A percentile compares a stretch with the other conserved stretches of the same genome.
phyloP scores from a whole-genome alignment of 2,329 filamentous ascomycete species.

The Diaporthe helianthi region DNA sequence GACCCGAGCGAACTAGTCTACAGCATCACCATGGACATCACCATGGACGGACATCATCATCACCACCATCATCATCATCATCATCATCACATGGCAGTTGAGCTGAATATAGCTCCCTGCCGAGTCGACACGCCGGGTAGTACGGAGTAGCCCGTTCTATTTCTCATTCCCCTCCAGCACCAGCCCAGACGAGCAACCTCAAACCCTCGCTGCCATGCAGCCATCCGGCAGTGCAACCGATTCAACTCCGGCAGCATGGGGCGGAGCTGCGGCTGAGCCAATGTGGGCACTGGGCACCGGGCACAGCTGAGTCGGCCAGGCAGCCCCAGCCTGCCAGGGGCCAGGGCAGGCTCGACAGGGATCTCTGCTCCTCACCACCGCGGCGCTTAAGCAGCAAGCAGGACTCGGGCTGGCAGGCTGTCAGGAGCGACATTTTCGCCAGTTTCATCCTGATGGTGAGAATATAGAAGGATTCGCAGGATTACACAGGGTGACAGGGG shows the following conservation, averaged over 20 bases:
- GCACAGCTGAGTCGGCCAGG: slow-evolving; percentile 22
- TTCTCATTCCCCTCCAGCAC: not conserved
- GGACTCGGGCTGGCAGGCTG: no score
- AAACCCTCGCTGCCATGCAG: not conserved
- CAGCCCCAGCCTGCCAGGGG: no score
- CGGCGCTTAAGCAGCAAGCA: slow-evolving; percentile 18
- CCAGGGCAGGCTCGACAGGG: slow-evolving; percentile 6
- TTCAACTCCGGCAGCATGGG: not conserved
- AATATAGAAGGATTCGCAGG: slow-evolving; percentile 8
- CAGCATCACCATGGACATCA: not conserved
- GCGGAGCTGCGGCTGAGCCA: slow-evolving; percentile 26
- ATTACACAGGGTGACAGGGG: not conserved
- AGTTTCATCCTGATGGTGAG: not conserved
- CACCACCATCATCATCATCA: not conserved
- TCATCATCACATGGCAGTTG: not conserved
- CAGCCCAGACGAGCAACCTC: not conserved
- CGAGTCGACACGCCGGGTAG: not conserved
- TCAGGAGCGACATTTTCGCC: slow-evolving; percentile 8
- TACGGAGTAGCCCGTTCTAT: slow-evolving; percentile 21
- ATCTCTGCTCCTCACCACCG: not conserved
- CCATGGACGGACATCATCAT: not conserved
- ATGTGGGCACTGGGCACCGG: not conserved
- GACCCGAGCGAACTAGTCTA: slow-evolving; percentile 1
- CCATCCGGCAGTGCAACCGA: not conserved
- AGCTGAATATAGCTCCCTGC: slow-evolving; percentile 18